These are phyloP conservation scores for Calonectria crousiana DNA, from an alignment of 2,329 filamentous ascomycete genomes.

Conservation along the genomic window DNA sequence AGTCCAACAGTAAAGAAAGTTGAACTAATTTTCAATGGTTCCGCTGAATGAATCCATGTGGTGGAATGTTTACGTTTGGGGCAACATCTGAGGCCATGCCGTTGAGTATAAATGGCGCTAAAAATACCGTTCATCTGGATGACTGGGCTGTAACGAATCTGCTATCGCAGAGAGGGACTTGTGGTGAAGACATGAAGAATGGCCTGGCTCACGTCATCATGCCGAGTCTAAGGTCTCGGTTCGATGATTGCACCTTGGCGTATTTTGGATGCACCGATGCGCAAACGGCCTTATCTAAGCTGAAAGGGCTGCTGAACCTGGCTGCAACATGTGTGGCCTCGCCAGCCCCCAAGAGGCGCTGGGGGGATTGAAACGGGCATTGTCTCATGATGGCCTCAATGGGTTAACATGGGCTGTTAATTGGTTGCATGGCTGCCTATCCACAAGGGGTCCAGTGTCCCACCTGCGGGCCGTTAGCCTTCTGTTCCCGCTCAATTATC, in stretches of 20 bases:
- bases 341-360: background rate
- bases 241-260: background rate
- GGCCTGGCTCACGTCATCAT: background rate
- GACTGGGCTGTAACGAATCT: background rate
- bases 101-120: no score
- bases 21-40: background rate
- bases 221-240: background rate
- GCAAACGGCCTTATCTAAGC: background rate
- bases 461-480: background rate
- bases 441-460: background rate
- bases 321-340: background rate
- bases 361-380: background rate
- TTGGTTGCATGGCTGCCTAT: background rate
- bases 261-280: background rate
- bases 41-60: background rate
- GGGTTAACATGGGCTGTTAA: background rate
- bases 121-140: background rate
- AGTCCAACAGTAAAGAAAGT: background rate
- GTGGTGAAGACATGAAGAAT: background rate
- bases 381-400: background rate
- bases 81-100: no score
- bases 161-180: background rate
- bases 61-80: background rate
- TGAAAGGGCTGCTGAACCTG: background rate
- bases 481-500: background rate